Conservation (phyloP, 2,329 filamentous ascomycete genomes). For the Colletotrichum lentis region DNA sequence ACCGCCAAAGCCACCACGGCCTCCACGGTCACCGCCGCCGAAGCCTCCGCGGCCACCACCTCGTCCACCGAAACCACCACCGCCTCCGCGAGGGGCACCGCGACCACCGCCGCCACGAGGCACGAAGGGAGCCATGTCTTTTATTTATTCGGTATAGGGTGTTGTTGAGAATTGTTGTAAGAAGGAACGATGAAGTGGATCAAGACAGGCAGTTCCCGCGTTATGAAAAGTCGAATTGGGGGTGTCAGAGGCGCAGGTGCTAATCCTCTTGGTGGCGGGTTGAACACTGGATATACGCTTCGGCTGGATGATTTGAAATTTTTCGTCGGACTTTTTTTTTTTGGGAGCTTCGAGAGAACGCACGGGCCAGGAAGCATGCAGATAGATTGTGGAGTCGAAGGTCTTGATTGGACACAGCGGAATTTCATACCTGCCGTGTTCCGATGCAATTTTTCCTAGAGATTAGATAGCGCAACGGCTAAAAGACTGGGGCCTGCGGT, state of each 20-base stretch:
- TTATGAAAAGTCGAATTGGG: conserved; percentile 16
- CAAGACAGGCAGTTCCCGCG: conserved; percentile 20
- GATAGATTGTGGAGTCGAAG: conserved; percentile 29
- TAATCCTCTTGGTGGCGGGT: conserved; percentile 28
- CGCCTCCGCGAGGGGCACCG: conserved; percentile 44
- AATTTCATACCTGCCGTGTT: conserved; percentile 10
- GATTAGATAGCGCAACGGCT: conserved; percentile 25
- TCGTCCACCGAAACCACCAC: conserved; percentile 45
- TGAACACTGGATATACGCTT: conserved; percentile 21
- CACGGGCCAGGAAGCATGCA: conserved; percentile 35
- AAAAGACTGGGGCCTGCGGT: not conserved
- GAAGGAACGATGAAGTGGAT: not conserved
- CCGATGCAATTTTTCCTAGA: conserved; percentile 19
- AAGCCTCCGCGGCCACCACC: conserved; percentile 42
- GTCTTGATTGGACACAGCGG: conserved; percentile 32
- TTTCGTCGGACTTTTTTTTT: conserved; percentile 39
- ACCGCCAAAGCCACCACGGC: conserved; percentile 44
- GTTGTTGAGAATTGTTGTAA: not conserved
- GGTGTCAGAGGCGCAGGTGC: conserved; percentile 20
- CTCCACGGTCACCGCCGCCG: conserved; percentile 49
- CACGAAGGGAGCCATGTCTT: conserved; percentile 41
- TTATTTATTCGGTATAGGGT: conserved; percentile 2
- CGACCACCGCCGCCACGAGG: conserved; percentile 42
- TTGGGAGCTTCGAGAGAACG: conserved; percentile 29
- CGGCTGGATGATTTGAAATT: conserved; percentile 29